A percentile compares a stretch with the other conserved stretches of the same genome.
Evolutionary conservation across 495 filamentous ascomycete species (phyloP).

Genomic region (Xylaria grammica): DNA sequence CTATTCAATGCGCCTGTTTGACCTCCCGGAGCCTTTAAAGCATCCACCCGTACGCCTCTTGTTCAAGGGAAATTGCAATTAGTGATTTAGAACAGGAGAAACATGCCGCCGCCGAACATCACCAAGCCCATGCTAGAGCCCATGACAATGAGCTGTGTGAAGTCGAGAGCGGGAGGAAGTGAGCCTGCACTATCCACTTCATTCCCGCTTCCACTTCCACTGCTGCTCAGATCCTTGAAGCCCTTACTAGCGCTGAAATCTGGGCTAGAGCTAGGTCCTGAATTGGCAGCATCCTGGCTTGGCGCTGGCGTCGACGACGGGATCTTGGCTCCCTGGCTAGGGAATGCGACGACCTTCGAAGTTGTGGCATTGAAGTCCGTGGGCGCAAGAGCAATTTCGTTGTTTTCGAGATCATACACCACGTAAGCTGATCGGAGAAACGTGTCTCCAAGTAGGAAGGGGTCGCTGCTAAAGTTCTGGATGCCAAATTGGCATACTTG

Average conservation of each 20-base stretch:
- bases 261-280: slow-evolving; percentile 37
- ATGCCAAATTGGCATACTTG: slow-evolving; percentile 77
- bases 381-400: slow-evolving; percentile 82
- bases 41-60: slow-evolving; percentile 3
- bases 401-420: slow-evolving; percentile 90
- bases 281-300: slow-evolving; percentile 43
- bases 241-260: slow-evolving; percentile 47
- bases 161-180: slow-evolving; percentile 39
- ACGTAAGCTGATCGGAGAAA: slow-evolving; percentile 93
- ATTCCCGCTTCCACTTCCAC: background rate
- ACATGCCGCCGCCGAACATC: slow-evolving; percentile 47
- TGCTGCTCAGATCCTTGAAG: slow-evolving; percentile 33
- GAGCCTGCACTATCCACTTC: slow-evolving; percentile 36
- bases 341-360: slow-evolving; percentile 58
- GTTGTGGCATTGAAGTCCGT: slow-evolving; percentile 83
- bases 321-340: slow-evolving; percentile 54
- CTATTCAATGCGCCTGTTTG: background rate
- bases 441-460: slow-evolving; percentile 86
- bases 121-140: slow-evolving; percentile 43
- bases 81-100: slow-evolving; percentile 37
- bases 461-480: slow-evolving; percentile 63
- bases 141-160: slow-evolving; percentile 40
- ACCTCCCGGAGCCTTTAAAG: background rate
- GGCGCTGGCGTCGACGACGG: slow-evolving; percentile 54
- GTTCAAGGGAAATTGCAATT: slow-evolving; percentile 8